A percentile compares a stretch with the other conserved stretches of the same genome.
These are phyloP conservation scores for Fragaria ananassa DNA, from an alignment of 306 rosid species.

Conservation along the genomic window DNA sequence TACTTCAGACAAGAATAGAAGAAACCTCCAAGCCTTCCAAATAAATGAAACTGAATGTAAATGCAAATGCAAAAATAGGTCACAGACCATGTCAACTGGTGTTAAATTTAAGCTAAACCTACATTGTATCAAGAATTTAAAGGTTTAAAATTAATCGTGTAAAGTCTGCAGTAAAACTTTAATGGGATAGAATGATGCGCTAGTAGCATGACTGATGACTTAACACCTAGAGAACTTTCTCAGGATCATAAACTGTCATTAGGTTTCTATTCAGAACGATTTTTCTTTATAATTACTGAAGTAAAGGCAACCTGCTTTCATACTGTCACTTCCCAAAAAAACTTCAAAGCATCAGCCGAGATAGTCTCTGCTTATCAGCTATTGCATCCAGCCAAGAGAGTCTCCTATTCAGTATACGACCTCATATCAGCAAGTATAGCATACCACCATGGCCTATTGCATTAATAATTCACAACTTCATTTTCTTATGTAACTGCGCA, in stretches of 20 bases:
- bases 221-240: background rate
- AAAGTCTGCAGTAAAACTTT: background rate
- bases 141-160: background rate
- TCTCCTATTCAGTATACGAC: background rate
- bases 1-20: background rate
- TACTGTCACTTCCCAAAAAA: background rate
- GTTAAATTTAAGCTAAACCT: background rate
- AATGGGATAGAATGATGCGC: background rate
- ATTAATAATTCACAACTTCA: background rate
- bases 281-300: background rate
- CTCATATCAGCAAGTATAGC: background rate
- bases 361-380: background rate
- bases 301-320: background rate
- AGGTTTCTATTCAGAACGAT: background rate
- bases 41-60: background rate
- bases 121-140: no score
- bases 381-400: background rate
- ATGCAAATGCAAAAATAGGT: constrained; percentile 2
- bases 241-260: background rate
- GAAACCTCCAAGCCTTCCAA: background rate
- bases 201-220: background rate
- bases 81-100: background rate
- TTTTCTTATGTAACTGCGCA: background rate
- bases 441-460: background rate
- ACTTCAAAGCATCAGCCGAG: background rate